Percentiles rank a stretch among this genome's conserved stretches.
Evolutionary conservation across 768 basidiomycete species (phyloP).

Genomic region (Tricholoma hemisulphureum): DNA sequence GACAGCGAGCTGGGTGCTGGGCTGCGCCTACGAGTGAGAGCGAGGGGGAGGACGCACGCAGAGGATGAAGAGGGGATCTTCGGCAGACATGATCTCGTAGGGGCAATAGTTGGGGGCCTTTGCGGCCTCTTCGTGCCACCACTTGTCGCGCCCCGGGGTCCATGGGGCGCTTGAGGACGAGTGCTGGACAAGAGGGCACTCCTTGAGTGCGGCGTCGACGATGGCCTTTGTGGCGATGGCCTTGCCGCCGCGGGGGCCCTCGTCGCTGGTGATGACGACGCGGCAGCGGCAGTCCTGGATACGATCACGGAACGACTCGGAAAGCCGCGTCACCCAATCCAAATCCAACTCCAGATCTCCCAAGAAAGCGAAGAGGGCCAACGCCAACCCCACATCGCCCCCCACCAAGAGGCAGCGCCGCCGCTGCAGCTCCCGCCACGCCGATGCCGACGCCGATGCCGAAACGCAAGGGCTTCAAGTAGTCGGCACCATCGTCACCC

Average conservation of each 20-base stretch:
- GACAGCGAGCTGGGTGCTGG: slow-evolving; percentile 29
- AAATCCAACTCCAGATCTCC: no score
- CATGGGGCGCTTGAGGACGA: slow-evolving; percentile 85
- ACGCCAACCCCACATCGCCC: no score
- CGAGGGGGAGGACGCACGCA: slow-evolving; percentile 82
- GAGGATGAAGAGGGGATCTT: slow-evolving; percentile 98
- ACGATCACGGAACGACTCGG: slow-evolving; percentile 92
- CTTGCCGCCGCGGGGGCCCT: slow-evolving; percentile 93
- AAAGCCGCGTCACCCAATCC: slow-evolving; percentile 24
- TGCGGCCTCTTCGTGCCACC: slow-evolving; percentile 93
- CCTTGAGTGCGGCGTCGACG: slow-evolving; percentile 86
- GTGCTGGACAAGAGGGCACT: slow-evolving; percentile 84
- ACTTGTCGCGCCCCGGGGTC: slow-evolving; percentile 82
- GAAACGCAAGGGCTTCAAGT: no score
- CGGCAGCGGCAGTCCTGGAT: slow-evolving; percentile 84
- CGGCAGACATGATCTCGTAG: slow-evolving; percentile 82
- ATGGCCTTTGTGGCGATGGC: slow-evolving; percentile 92
- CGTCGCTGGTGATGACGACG: slow-evolving; percentile 95
- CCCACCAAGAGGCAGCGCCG: slow-evolving; percentile 25
- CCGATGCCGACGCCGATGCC: no score
- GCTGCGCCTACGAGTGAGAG: slow-evolving; percentile 63
- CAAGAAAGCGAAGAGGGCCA: no score
- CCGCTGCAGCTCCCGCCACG: no score
- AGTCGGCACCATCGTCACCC: slow-evolving; percentile 73
- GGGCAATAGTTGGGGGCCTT: slow-evolving; percentile 89